Evolutionary conservation across 257 asterid species (phyloP), one percentile per base, ranked within the genome.

Genomic region (Plectranthus barbatus): DNA sequence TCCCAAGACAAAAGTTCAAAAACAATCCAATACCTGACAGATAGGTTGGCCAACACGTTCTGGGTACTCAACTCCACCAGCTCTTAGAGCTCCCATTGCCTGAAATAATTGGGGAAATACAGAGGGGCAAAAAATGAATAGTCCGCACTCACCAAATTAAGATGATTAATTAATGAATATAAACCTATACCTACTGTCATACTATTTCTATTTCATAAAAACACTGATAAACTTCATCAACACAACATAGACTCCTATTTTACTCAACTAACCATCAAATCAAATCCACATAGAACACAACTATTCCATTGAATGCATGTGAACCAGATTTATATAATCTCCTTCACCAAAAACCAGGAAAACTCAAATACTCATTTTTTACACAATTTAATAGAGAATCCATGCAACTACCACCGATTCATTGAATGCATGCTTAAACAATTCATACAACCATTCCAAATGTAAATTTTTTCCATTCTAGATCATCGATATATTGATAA

Each of bases 11-110:
- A 57, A 17, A n/a, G 40, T 31, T 37, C 17, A 24, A 47, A 59
- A 34, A 42, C 41, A 68, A 31, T 9, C 56, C 55, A 31, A 68
- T 80, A 86, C 95, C 92, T 84, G 92, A 75, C 95, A 86, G 54
- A 73, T 68, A 41, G 78, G 80, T 67, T 86, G 95, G 65, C 90
- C 95, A 64, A 46, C 75, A 40, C 92, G 85, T 64, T 84, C 87
- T 0, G 92, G 87, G 63, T 71, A 75, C 65, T 75, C 90, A 20
- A 69, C 84, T 60, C 79, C 83, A 55, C 79, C 68, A 56, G 72
- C 69, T 61, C 83, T 71, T 62, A 66, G 50, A 61, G 72, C 72
- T 73, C 79, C 84, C 74, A 75, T 66, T 66, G 71, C 87, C 92
- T 83, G 60, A 36, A 60, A 72, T 64, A 52, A 62, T 49, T 26